These are phyloP conservation scores for Paramecium tetraurelia DNA, from an alignment of 73 alveolate genomes.

Conservation along the genomic window DNA sequence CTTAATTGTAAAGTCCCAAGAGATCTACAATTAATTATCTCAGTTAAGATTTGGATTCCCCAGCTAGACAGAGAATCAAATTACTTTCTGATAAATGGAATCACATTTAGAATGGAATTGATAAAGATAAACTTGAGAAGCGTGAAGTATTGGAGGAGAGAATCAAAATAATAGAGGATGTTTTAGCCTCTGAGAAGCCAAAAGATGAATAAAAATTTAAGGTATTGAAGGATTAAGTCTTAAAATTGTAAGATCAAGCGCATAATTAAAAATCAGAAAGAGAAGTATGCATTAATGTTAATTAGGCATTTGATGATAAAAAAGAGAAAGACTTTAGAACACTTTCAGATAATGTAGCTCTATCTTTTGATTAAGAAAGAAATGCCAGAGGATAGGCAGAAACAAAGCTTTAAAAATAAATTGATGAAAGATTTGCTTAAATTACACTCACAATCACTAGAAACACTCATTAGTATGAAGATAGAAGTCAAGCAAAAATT, in stretches of 20 bases:
- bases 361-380: conserved; percentile 23
- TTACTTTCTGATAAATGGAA: conserved; percentile 42
- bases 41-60: conserved; percentile 33
- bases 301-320: conserved; percentile 34
- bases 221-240: conserved; percentile 20
- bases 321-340: conserved; percentile 39
- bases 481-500: conserved; percentile 30
- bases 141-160: conserved; percentile 35
- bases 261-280: conserved; percentile 26
- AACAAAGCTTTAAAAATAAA: neutral
- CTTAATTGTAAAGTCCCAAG: conserved; percentile 35
- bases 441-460: conserved; percentile 2
- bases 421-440: conserved; percentile 37
- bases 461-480: conserved; percentile 32
- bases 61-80: neutral
- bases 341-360: conserved; percentile 15
- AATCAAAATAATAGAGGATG: conserved; percentile 36
- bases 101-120: conserved; percentile 32
- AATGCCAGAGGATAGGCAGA: neutral
- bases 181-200: neutral
- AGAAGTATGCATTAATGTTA: neutral
- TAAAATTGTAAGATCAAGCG: neutral
- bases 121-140: conserved; percentile 21
- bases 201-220: conserved; percentile 37
- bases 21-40: conserved; percentile 41